phyloP scores from a whole-genome alignment of 352 stramenopile species.

The Phytophthora pluvialis region DNA sequence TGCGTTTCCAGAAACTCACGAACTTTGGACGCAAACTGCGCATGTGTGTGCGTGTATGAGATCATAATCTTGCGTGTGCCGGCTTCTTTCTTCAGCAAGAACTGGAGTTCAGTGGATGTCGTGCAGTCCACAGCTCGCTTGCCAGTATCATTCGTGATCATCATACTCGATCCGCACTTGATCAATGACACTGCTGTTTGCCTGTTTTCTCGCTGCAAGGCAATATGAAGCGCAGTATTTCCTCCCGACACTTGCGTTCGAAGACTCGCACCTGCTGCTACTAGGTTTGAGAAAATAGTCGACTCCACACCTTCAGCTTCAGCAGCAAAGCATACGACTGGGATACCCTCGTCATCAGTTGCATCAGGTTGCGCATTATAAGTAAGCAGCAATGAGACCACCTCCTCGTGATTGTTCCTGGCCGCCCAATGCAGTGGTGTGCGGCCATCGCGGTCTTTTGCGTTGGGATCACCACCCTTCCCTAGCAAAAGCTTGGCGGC shows the following conservation, averaged over 20 bases:
- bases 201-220: slow-evolving; percentile 70
- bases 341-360: slow-evolving; percentile 50
- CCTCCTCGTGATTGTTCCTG: slow-evolving; percentile 61
- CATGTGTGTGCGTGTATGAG: slow-evolving; percentile 78
- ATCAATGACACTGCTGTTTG: slow-evolving; percentile 73
- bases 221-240: slow-evolving; percentile 81
- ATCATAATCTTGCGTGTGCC: slow-evolving; percentile 85
- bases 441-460: slow-evolving; percentile 60
- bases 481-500: slow-evolving; percentile 49
- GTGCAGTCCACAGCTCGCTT: slow-evolving; percentile 83
- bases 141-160: slow-evolving; percentile 63
- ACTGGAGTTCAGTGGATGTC: slow-evolving; percentile 79
- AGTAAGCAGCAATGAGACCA: slow-evolving; percentile 60
- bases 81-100: slow-evolving; percentile 76
- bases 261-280: slow-evolving; percentile 51
- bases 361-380: slow-evolving; percentile 50
- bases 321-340: slow-evolving; percentile 71
- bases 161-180: slow-evolving; percentile 74
- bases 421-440: slow-evolving; percentile 84
- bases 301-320: slow-evolving; percentile 63
- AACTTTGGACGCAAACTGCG: slow-evolving; percentile 63
- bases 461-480: slow-evolving; percentile 59
- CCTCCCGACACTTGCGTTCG: slow-evolving; percentile 47
- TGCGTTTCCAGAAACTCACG: slow-evolving; percentile 69
- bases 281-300: slow-evolving; percentile 51